Percentiles rank a stretch among this genome's conserved stretches.
Evolutionary conservation across 192 early-diverging fungal genomes (phyloP).

Genomic region (Entomortierella beljakovae): DNA sequence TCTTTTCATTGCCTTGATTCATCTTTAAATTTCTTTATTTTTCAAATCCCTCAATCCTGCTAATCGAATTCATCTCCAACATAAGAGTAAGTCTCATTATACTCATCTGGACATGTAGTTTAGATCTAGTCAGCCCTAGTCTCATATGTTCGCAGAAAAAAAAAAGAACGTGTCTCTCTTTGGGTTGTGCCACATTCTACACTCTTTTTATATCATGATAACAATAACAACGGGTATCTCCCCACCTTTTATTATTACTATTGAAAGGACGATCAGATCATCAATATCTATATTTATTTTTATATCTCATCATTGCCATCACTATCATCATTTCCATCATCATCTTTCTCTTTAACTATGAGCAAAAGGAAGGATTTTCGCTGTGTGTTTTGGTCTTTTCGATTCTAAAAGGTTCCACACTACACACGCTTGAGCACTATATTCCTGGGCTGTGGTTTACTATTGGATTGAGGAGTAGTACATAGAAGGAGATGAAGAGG

Average conservation of each 20-base stretch:
- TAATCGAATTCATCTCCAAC: no score
- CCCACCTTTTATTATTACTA: not conserved
- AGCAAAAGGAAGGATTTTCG: not conserved
- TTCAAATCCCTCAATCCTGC: no score
- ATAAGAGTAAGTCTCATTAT: no score
- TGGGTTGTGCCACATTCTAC: no score
- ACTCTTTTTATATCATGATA: no score
- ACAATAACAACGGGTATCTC: no score
- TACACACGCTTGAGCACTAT: not conserved
- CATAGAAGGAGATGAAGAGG: no score
- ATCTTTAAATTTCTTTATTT: no score
- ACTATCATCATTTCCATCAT: not conserved
- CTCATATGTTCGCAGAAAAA: not conserved
- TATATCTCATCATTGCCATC: not conserved
- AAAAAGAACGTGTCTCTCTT: slow-evolving; percentile 4
- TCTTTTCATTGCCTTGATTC: no score
- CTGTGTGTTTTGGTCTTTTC: not conserved
- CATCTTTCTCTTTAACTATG: not conserved
- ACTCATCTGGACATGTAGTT: no score
- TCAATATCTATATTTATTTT: not conserved
- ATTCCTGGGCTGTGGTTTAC: not conserved
- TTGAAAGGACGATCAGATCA: not conserved
- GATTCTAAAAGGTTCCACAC: not conserved
- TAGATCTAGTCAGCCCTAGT: not conserved
- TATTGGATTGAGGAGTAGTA: no score